A percentile compares a stretch with the other conserved stretches of the same genome.
Conservation (phyloP, 1,139 yeast genomes). For the Magnusiomyces sp. region DNA sequence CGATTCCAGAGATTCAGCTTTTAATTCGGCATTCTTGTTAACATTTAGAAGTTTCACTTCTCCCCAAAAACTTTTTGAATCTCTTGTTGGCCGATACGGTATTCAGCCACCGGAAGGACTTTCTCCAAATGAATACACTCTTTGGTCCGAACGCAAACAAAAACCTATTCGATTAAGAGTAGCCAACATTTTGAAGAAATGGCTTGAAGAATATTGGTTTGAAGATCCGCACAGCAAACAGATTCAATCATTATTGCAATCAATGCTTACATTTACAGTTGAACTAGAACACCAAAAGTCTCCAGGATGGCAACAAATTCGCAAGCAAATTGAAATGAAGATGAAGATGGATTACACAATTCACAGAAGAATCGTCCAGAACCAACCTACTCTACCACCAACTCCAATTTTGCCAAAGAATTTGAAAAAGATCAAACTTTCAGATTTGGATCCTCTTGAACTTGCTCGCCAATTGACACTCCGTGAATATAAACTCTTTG, state of each 20-base stretch:
- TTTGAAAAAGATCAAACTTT: conserved; percentile 21
- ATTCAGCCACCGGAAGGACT: conserved; percentile 83
- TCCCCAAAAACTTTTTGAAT: conserved; percentile 53
- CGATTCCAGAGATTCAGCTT: conserved; percentile 55
- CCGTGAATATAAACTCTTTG: conserved; percentile 64
- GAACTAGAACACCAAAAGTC: conserved; percentile 40
- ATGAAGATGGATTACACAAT: conserved; percentile 19
- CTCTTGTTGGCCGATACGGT: conserved; percentile 58
- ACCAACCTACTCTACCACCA: conserved; percentile 22
- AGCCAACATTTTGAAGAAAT: conserved; percentile 57
- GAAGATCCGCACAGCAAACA: conserved; percentile 22
- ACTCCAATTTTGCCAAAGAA: conserved; percentile 23
- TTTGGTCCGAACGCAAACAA: conserved; percentile 72
- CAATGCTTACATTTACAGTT: conserved; percentile 52
- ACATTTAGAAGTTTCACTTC: conserved; percentile 74
- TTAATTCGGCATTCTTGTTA: conserved; percentile 61
- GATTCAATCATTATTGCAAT: conserved; percentile 32
- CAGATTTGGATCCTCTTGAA: conserved; percentile 65
- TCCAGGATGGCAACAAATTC: conserved; percentile 29
- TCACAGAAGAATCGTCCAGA: conserved; percentile 17
- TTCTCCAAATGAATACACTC: conserved; percentile 69
- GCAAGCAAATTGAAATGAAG: conserved; percentile 23
- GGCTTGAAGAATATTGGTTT: conserved; percentile 77
- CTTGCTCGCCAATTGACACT: conserved; percentile 80
- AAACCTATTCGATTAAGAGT: conserved; percentile 58